Percentiles rank a stretch among this genome's conserved stretches.
Conservation (phyloP, 148 eudicot species). For the Arbutus unedo region DNA sequence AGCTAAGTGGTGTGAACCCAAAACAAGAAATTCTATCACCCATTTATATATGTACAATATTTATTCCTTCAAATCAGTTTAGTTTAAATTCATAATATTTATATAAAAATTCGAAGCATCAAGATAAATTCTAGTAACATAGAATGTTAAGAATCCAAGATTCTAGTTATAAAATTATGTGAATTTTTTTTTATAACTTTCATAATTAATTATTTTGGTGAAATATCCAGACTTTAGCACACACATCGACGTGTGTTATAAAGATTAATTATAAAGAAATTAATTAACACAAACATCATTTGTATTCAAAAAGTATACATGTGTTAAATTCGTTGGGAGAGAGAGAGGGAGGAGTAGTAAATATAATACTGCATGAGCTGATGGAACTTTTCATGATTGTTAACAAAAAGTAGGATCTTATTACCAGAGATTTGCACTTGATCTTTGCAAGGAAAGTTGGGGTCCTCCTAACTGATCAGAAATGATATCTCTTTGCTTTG, state of each 20-base stretch:
- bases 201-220: too few relatives aligned
- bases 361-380: not conserved
- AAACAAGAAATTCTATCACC: not conserved
- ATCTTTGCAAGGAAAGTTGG: slow-evolving; percentile 46
- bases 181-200: too few relatives aligned
- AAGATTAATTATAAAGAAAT: not conserved
- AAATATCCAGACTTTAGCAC: too few relatives aligned
- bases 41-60: too few relatives aligned
- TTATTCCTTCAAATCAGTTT: not conserved
- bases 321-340: not conserved
- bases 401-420: not conserved
- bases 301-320: not conserved
- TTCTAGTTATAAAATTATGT: too few relatives aligned
- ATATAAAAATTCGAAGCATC: not conserved
- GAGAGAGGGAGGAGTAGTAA: not conserved
- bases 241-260: not conserved
- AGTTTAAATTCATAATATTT: not conserved
- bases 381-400: slow-evolving; percentile 11
- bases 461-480: slow-evolving; percentile 29
- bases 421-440: slow-evolving; percentile 47
- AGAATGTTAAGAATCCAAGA: too few relatives aligned
- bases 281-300: not conserved
- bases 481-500: slow-evolving; percentile 21
- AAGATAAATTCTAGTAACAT: not conserved
- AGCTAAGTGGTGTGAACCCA: not conserved